Conservation (phyloP, 345 rosid genomes). For the Geranium rotundifolium region DNA sequence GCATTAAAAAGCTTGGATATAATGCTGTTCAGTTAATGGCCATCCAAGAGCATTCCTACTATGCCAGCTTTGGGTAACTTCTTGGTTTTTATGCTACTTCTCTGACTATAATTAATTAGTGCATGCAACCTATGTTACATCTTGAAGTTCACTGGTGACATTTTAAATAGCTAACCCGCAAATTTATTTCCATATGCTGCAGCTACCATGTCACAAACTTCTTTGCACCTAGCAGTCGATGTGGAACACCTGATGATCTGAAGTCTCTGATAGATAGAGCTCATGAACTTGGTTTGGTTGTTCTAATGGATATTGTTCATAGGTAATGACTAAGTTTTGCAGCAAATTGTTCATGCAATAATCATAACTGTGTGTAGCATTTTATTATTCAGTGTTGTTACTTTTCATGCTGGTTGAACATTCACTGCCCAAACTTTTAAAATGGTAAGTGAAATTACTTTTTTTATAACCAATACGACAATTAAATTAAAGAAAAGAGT, state of each 20-base stretch:
- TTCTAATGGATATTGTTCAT: conserved; percentile 98
- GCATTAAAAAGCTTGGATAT: conserved; percentile 83
- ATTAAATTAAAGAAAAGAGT: too few species aligned
- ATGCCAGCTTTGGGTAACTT: conserved; percentile 92
- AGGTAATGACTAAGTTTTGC: conserved; percentile 37
- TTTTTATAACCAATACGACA: too few species aligned
- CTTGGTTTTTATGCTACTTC: not conserved
- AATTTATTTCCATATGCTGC: conserved; percentile 25
- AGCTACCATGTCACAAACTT: conserved; percentile 96
- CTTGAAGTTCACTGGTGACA: not conserved
- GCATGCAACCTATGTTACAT: too few species aligned
- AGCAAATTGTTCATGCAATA: not conserved
- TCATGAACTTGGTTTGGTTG: conserved; percentile 86
- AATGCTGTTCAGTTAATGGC: conserved; percentile 99
- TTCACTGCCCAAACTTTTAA: not conserved
- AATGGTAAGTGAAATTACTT: not conserved
- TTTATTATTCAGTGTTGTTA: not conserved
- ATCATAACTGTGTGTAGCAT: not conserved
- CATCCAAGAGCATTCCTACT: conserved; percentile 93
- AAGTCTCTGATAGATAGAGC: conserved; percentile 91
- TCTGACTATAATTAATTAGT: too few species aligned
- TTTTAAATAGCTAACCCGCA: conserved; percentile 10
- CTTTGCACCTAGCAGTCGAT: conserved; percentile 95
- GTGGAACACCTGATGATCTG: conserved; percentile 94
- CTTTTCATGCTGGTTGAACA: not conserved